Evolutionary conservation across 306 rosid species (phyloP).

Genomic region (Trifolium repens): DNA sequence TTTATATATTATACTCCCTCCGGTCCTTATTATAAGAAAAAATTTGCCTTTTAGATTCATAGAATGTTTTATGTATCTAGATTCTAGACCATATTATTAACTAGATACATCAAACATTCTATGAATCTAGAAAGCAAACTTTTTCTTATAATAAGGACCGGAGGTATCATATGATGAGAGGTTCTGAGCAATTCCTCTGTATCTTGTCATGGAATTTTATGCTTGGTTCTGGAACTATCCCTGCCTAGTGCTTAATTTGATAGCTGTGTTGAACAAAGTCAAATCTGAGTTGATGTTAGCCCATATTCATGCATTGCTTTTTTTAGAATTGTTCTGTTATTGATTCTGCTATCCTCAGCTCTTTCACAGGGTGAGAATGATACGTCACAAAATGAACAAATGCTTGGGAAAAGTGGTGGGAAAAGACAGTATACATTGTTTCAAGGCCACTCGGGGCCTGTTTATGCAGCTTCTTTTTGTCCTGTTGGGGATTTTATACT

Average conservation of each 20-base stretch:
- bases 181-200: slow-evolving; percentile 6
- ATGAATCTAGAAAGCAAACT: too few species aligned
- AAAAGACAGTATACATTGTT: slow-evolving; percentile 76
- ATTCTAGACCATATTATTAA: too few species aligned
- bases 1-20: background rate
- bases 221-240: slow-evolving; percentile 4
- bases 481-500: slow-evolving; percentile 88
- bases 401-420: slow-evolving; percentile 59
- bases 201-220: slow-evolving; percentile 10
- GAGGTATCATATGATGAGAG: background rate
- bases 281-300: slow-evolving; percentile 10
- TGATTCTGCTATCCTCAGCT: slow-evolving; percentile 60
- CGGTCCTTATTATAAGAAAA: too few species aligned
- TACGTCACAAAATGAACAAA: slow-evolving; percentile 61
- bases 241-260: background rate
- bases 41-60: too few species aligned
- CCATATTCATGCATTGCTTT: slow-evolving; percentile 27
- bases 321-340: slow-evolving; percentile 24
- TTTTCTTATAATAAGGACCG: too few species aligned
- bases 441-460: slow-evolving; percentile 99
- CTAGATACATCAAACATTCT: too few species aligned
- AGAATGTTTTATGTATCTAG: too few species aligned
- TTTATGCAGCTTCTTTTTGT: slow-evolving; percentile 84
- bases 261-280: slow-evolving; percentile 16
- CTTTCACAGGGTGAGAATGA: slow-evolving; percentile 77